Conservation (phyloP, 192 early-diverging fungal species). For the Coemansia sp. region DNA sequence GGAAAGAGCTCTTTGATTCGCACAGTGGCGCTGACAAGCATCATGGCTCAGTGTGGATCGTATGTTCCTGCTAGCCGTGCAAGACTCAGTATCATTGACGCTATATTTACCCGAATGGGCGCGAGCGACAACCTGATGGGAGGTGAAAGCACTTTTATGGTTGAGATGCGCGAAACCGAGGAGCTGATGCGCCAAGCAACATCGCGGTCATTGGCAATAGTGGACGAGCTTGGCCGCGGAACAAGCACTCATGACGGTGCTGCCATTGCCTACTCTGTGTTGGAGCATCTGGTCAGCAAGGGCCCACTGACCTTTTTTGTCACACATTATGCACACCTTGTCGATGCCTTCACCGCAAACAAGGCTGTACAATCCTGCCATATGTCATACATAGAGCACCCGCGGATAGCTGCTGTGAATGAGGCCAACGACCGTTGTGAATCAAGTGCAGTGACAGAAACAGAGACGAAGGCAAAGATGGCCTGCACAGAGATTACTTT, state of each 20-base stretch:
- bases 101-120: conserved; percentile 94
- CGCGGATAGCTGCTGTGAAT: conserved; percentile 60
- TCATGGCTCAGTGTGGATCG: conserved; percentile 95
- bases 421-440: not conserved
- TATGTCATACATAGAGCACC: conserved; percentile 58
- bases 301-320: conserved; percentile 89
- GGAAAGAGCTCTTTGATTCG: conserved; percentile 95
- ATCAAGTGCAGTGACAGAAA: conserved; percentile 66
- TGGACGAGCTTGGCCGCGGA: conserved; percentile 97
- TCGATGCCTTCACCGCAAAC: conserved; percentile 49
- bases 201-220: conserved; percentile 81
- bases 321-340: conserved; percentile 93
- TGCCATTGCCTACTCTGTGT: conserved; percentile 91
- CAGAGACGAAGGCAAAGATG: conserved; percentile 9
- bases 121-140: conserved; percentile 94
- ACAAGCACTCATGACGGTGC: conserved; percentile 97
- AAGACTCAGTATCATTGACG: conserved; percentile 79
- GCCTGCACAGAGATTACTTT: conserved; percentile 75
- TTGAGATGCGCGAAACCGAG: conserved; percentile 91
- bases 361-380: conserved; percentile 26
- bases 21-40: conserved; percentile 86
- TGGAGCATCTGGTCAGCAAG: conserved; percentile 76
- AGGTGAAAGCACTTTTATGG: conserved; percentile 96
- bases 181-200: conserved; percentile 89
- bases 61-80: conserved; percentile 84